These are phyloP conservation scores for Microdochium trichocladiopsis DNA, from an alignment of 2,329 filamentous ascomycete genomes.

Conservation along the genomic window DNA sequence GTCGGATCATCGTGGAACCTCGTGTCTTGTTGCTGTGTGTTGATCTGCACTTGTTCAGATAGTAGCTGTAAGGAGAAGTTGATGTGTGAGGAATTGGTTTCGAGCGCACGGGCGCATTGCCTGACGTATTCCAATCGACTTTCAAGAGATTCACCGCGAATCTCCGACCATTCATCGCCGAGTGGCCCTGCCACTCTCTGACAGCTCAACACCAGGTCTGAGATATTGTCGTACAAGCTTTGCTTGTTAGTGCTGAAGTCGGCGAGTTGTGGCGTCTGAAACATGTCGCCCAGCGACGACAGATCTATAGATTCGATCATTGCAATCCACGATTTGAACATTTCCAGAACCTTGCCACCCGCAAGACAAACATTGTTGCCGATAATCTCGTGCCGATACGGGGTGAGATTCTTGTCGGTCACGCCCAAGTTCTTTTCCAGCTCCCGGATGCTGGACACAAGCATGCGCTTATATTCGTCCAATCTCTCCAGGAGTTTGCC, in stretches of 20 bases:
- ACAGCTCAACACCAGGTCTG: conserved; percentile 79
- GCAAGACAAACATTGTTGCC: conserved; percentile 76
- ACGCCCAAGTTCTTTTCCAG: conserved; percentile 77
- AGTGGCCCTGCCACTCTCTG: conserved; percentile 88
- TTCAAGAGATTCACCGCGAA: conserved; percentile 84
- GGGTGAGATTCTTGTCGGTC: conserved; percentile 75
- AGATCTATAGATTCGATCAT: conserved; percentile 90
- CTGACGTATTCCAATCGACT: conserved; percentile 77
- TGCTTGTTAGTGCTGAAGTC: conserved; percentile 93
- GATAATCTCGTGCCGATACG: conserved; percentile 69
- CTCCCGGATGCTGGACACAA: conserved; percentile 79
- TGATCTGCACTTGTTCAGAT: conserved; percentile 67
- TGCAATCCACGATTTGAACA: conserved; percentile 83
- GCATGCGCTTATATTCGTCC: conserved; percentile 77
- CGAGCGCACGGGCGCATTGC: conserved; percentile 69
- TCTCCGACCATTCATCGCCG: conserved; percentile 90
- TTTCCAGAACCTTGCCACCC: conserved; percentile 75
- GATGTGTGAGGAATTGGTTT: conserved; percentile 80
- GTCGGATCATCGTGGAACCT: background rate
- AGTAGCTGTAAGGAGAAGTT: conserved; percentile 83
- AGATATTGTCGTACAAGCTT: conserved; percentile 85
- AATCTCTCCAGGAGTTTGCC: conserved; percentile 71
- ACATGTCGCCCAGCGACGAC: conserved; percentile 66
- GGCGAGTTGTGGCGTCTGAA: conserved; percentile 76
- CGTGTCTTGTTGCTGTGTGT: conserved; percentile 42